A percentile compares a stretch with the other conserved stretches of the same genome.
Evolutionary conservation across 352 stramenopile genomes (phyloP).

Genomic region (Phytophthora idaei): DNA sequence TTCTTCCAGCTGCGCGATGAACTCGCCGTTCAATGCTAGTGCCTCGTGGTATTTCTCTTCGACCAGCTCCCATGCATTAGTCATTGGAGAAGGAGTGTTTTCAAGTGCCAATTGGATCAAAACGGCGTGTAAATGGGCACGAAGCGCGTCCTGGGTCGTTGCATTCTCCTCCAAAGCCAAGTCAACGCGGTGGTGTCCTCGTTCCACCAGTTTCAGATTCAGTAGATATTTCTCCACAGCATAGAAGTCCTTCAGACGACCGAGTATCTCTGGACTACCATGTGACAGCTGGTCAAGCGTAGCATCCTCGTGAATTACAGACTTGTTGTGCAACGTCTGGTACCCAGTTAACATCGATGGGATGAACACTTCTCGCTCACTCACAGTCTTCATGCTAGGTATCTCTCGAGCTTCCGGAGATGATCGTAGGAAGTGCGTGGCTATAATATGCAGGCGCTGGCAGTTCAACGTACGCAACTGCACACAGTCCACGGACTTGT

Average conservation of each 20-base stretch:
- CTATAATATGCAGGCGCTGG: conserved; percentile 64
- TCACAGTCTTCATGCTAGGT: conserved; percentile 37
- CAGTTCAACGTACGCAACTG: conserved; percentile 73
- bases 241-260: conserved; percentile 53
- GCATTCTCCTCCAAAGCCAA: conserved; percentile 56
- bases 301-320: conserved; percentile 53
- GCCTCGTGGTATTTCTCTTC: conserved; percentile 40
- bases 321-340: conserved; percentile 50
- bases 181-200: conserved; percentile 43
- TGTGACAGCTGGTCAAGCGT: conserved; percentile 52
- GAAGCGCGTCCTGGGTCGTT: conserved; percentile 45
- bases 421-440: conserved; percentile 48
- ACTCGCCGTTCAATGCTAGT: conserved; percentile 34
- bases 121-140: conserved; percentile 61
- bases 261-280: conserved; percentile 41
- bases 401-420: conserved; percentile 12
- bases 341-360: conserved; percentile 58
- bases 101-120: conserved; percentile 55
- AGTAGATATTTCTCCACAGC: conserved; percentile 59
- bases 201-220: conserved; percentile 38
- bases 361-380: conserved; percentile 63
- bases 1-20: conserved; percentile 42
- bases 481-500: conserved; percentile 62
- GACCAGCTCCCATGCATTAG: conserved; percentile 31
- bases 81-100: conserved; percentile 6